phyloP scores from a whole-genome alignment of 208 protist species.

The Acanthamoeba lenticulata region DNA sequence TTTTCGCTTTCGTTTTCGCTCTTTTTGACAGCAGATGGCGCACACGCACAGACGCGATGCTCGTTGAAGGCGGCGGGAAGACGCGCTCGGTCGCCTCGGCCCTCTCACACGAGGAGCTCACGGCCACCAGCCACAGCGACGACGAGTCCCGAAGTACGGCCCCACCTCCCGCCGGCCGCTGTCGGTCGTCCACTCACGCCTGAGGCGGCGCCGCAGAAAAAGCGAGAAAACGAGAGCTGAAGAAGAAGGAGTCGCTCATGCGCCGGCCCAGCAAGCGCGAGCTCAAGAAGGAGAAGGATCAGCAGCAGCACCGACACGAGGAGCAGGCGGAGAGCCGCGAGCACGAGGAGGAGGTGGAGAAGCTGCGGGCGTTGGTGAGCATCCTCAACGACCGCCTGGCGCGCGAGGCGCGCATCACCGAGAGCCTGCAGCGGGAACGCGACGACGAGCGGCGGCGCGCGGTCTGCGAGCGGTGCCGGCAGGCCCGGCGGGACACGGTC shows the following conservation, averaged over 20 bases:
- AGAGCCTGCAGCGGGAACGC: conserved; percentile 11
- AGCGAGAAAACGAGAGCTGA: not conserved
- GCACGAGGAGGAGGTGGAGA: not conserved
- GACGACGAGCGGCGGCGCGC: not conserved
- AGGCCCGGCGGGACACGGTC: not conserved
- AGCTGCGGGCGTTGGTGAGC: not conserved
- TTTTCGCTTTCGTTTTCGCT: not conserved
- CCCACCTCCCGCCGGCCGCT: not conserved
- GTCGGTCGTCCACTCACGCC: not conserved
- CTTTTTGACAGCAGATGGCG: not conserved
- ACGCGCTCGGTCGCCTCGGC: not conserved
- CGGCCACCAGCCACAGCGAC: conserved; percentile 7
- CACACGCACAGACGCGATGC: not conserved
- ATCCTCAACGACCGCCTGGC: not conserved
- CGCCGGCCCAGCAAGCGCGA: not conserved
- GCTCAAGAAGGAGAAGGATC: not conserved
- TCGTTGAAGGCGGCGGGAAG: not conserved
- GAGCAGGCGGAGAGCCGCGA: not conserved
- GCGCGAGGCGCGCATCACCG: not conserved
- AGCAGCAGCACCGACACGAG: too few relatives aligned
- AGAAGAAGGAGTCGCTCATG: not conserved
- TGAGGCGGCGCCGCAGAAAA: not conserved
- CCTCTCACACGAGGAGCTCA: not conserved
- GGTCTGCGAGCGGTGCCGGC: conserved; percentile 4
- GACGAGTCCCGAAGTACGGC: not conserved